phyloP scores from a whole-genome alignment of 2,329 filamentous ascomycete species.

The Penicillium griseofulvum region DNA sequence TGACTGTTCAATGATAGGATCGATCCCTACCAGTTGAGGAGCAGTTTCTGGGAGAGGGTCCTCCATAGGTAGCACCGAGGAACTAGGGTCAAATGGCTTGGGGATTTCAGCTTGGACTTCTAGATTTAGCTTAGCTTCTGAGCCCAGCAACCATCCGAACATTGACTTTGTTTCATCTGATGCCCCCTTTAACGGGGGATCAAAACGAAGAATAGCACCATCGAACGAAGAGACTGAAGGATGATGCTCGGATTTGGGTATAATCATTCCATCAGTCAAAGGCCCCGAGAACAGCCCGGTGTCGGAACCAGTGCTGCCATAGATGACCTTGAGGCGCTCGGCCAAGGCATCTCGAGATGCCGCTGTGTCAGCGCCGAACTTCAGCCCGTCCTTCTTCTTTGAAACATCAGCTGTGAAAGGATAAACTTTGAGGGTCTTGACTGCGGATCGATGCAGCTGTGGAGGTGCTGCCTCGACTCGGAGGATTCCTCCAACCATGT shows the following conservation, averaged over 20 bases:
- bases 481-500: conserved; percentile 79
- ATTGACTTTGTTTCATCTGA: conserved; percentile 33
- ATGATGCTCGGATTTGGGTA: conserved; percentile 61
- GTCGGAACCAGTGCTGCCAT: conserved; percentile 58
- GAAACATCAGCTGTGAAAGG: conserved; percentile 66
- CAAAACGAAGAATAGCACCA: conserved; percentile 79
- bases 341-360: conserved; percentile 73
- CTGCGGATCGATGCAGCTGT: conserved; percentile 64
- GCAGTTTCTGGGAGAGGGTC: conserved; percentile 55
- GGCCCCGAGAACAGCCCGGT: conserved; percentile 74
- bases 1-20: conserved; percentile 69
- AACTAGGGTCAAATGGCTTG: conserved; percentile 54
- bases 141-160: conserved; percentile 69
- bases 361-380: conserved; percentile 84
- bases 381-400: conserved; percentile 65
- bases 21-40: conserved; percentile 77
- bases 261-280: conserved; percentile 80
- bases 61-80: conserved; percentile 47
- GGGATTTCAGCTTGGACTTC: conserved; percentile 74
- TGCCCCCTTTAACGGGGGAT: conserved; percentile 51
- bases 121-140: conserved; percentile 69
- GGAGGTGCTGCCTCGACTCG: conserved; percentile 79
- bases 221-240: conserved; percentile 65
- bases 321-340: conserved; percentile 69
- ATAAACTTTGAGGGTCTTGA: conserved; percentile 71